Evolutionary conservation across 805 yeast genomes (phyloP).

Genomic region (Phaffomyces opuntiae): DNA sequence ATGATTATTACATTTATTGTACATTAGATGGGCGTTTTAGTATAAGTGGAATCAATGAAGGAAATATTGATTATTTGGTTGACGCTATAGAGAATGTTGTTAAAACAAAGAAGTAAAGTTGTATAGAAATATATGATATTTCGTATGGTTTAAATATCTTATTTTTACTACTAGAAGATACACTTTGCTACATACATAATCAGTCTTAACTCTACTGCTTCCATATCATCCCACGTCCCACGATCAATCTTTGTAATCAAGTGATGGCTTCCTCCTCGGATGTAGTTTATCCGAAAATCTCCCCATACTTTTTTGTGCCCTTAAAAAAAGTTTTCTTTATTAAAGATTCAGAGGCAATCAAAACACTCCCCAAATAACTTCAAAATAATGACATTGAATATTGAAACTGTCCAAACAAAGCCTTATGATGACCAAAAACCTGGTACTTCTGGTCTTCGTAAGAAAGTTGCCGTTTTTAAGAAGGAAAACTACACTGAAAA

Average conservation of each 20-base stretch:
- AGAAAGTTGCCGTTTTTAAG: constrained; percentile 81
- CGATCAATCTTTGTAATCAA: neutral
- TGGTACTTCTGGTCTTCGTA: constrained; percentile 94
- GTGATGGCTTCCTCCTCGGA: neutral
- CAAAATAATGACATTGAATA: constrained; percentile 6
- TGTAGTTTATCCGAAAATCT: neutral
- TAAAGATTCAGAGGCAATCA: neutral
- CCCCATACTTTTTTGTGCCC: no score
- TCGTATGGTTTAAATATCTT: no score
- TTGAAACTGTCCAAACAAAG: constrained; percentile 45
- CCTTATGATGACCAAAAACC: constrained; percentile 92
- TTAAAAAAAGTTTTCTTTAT: neutral
- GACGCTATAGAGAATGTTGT: constrained; percentile 40
- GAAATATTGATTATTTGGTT: constrained; percentile 71
- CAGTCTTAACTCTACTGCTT: no score
- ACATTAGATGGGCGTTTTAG: constrained; percentile 90
- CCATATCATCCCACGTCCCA: no score
- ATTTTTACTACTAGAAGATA: no score
- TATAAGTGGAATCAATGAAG: constrained; percentile 78
- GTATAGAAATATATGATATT: neutral
- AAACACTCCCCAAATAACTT: neutral
- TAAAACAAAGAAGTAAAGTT: neutral
- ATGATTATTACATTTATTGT: constrained; percentile 72
- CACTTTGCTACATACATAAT: no score
- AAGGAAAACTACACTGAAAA: constrained; percentile 80